These are phyloP conservation scores for Chrysanthemum seticuspe DNA, from an alignment of 129 eudicot genomes.

Conservation along the genomic window DNA sequence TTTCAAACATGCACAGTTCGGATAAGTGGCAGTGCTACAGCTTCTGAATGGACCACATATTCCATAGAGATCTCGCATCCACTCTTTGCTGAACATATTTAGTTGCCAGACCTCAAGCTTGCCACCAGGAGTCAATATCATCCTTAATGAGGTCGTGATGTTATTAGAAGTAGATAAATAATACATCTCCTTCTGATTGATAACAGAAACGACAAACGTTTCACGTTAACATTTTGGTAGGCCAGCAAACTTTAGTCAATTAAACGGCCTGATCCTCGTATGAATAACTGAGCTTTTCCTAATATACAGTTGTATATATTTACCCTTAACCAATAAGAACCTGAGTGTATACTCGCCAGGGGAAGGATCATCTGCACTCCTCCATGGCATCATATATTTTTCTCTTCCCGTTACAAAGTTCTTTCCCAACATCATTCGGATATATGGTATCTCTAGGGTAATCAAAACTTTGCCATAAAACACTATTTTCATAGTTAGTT, in stretches of 20 bases:
- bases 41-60: constrained; percentile 34
- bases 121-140: constrained; percentile 10
- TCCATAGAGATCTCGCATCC: constrained; percentile 8
- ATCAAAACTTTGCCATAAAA: too few species aligned
- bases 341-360: too few species aligned
- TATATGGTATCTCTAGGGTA: too few species aligned
- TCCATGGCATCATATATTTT: too few species aligned
- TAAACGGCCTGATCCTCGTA: constrained; percentile 43
- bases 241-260: constrained; percentile 41
- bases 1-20: constrained; percentile 23
- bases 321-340: too few species aligned
- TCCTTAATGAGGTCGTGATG: neutral
- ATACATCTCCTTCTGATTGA: constrained; percentile 33
- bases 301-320: too few species aligned
- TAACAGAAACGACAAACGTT: neutral
- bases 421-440: too few species aligned
- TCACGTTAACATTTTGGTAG: constrained; percentile 11
- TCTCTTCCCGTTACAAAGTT: too few species aligned
- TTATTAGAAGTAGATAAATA: neutral
- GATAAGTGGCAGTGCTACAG: constrained; percentile 19
- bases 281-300: neutral
- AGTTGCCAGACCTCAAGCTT: neutral
- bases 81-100: neutral
- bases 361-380: too few species aligned
- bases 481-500: too few species aligned